Base-by-base conservation (phyloP, 129 eudicot genomes). In the Oenanthe sinensis region DNA sequence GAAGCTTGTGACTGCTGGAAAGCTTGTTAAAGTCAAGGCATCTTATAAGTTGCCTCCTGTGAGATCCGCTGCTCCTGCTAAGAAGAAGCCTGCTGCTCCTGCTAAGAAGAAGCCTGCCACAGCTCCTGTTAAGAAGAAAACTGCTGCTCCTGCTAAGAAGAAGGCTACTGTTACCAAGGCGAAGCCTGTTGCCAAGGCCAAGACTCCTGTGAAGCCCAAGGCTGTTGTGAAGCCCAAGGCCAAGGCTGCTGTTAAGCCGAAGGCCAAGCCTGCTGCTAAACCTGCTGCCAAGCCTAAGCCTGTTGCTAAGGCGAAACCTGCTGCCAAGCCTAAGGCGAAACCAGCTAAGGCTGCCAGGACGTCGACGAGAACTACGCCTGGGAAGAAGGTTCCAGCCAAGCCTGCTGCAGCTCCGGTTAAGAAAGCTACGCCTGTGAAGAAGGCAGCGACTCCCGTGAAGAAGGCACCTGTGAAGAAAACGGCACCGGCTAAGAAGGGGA, bases 341-440 rank as follows among this genome's bases (percentile, higher is more conserved):
- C 77, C 60, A 8, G 77, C 60, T 46, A 74, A 74, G 62, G 77
- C 43, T 24, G 77, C 77, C 10, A 46, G 77, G 77, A 74, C 77
- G 1, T 74, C 77, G 0, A 46, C 77, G 0, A 46, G 77, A 30
- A 74, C 77, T 11, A 44, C 76, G 3, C 76, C 76, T 11, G 76
- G 76, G 22, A 44, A 73, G 76, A 71, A 37, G 45, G 75, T 9
- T 36, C 75, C 75, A 2, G 75, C 75, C 9, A 70, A 70, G 44
- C 75, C 75, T 70, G 68, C 33, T n/a, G 68, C 76, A 74, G 4
- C 77, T 7, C 77, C 77, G 2, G 77, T 10, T 9, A 46, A 74
- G 77, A 72, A 42, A 4, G 76, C 50, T 10, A 1, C 76, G 0
- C 72, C 72, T 67, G 72, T 33, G 8, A 67, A 67, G 72, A 73